Evolutionary conservation across 2,329 filamentous ascomycete genomes (phyloP), one percentile per base, ranked within the genome.

Genomic region (Dactylonectria macrodidyma): DNA sequence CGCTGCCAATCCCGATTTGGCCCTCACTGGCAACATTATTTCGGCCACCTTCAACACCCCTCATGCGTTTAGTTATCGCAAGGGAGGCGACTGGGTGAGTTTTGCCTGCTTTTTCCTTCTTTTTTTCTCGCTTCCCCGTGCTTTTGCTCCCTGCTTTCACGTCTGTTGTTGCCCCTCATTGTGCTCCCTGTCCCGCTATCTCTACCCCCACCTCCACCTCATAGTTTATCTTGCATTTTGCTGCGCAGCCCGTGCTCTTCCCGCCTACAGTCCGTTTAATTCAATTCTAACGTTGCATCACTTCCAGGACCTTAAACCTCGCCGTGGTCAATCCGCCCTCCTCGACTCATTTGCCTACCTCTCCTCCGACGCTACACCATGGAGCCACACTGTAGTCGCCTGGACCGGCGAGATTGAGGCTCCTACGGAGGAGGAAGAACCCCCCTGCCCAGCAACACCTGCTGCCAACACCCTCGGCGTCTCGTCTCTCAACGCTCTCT

Each of bases 281-380:
- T 44, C 14, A 41, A 47, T 56, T 57, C 65, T 67, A 51, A 65
- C 52, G n/a, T n/a, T 9, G 9, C 10, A 24, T 22, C 30, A 12
- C 48, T 24, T 61, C 26, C 70, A 95, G 93, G 90, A 93, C 78
- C 84, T 98, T 62, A 90, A 89, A 74, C 86, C 90, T 68, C 93
- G 95, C 30, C 92, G 92, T 68, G 95, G 95, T 62, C 95, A 95
- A 66, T 98, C 95, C 12, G 95, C 95, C 16, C 88, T 98, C 38
- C 97, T 97, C 82, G 95, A 98, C 80, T 95, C 95, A 10, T 95
- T 98, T 77, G 89, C 92, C 63, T 92, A 97, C 81, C 90, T 98
- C 51, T 93, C 95, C 3, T 97, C 95, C n/a, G 87, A 92, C 63
- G 88, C 92, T 50, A 91, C 92, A 2, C 91, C 92, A 22, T 98